phyloP scores from a whole-genome alignment of 2,329 filamentous ascomycete genomes.

The Neofusicoccum ribis region DNA sequence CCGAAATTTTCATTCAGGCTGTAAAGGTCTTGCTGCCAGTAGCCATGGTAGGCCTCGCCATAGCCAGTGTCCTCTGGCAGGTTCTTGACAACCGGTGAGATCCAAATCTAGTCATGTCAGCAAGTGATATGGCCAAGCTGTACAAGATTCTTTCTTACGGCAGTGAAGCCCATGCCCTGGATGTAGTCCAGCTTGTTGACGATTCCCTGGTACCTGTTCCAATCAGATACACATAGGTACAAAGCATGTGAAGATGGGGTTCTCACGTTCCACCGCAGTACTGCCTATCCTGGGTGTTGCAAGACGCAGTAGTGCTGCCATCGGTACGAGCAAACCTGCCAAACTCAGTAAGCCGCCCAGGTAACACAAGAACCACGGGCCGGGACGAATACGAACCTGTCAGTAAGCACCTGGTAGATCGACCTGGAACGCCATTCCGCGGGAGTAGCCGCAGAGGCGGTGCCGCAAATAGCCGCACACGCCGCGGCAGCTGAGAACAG shows the following conservation, averaged over 20 bases:
- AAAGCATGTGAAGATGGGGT: too few species aligned
- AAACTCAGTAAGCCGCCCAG: background rate
- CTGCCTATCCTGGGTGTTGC: constrained; percentile 31
- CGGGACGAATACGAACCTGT: constrained; percentile 29
- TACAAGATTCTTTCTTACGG: constrained; percentile 41
- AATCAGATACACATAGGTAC: background rate
- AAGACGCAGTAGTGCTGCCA: constrained; percentile 41
- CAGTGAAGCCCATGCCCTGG: constrained; percentile 60
- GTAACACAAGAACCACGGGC: background rate
- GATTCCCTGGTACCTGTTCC: constrained; percentile 53
- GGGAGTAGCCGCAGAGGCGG: constrained; percentile 29
- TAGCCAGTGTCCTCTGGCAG: constrained; percentile 43
- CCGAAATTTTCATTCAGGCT: constrained; percentile 61
- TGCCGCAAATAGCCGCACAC: background rate
- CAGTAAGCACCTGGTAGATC: constrained; percentile 47
- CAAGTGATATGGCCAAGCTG: background rate
- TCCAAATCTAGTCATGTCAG: constrained; percentile 41
- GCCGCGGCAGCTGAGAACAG: constrained; percentile 2
- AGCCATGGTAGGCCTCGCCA: constrained; percentile 51
- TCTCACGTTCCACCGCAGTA: constrained; percentile 16
- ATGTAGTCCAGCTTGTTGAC: constrained; percentile 64
- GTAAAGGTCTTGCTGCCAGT: constrained; percentile 56
- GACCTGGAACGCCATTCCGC: constrained; percentile 40
- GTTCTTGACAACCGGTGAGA: constrained; percentile 49
- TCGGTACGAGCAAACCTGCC: constrained; percentile 40